phyloP scores from a whole-genome alignment of 805 yeast species.

The Ogataea parapolymorpha region DNA sequence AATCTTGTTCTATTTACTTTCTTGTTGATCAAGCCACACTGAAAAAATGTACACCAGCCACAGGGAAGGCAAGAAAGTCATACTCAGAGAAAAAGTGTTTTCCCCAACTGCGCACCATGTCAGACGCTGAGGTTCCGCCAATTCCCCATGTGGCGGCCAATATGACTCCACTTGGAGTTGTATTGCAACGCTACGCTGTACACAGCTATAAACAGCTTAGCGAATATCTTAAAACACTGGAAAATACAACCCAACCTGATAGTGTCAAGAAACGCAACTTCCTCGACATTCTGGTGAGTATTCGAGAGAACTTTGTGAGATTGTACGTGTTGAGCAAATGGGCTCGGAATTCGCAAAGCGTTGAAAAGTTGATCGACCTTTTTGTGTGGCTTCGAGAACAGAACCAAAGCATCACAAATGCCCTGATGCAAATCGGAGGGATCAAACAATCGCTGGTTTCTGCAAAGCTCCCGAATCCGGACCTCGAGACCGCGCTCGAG shows the following conservation, averaged over 20 bases:
- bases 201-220: conserved; percentile 62
- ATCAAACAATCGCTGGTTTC: conserved; percentile 70
- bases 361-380: conserved; percentile 75
- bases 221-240: conserved; percentile 57
- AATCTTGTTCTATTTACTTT: conserved; percentile 8
- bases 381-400: conserved; percentile 85
- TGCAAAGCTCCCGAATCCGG: conserved; percentile 92
- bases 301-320: conserved; percentile 82
- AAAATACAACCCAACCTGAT: conserved; percentile 51
- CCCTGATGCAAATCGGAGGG: conserved; percentile 65
- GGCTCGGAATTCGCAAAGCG: conserved; percentile 71
- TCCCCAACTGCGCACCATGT: conserved; percentile 4
- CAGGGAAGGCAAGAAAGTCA: conserved; percentile 8
- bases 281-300: conserved; percentile 60
- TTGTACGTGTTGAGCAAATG: conserved; percentile 85
- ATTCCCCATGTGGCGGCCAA: conserved; percentile 73
- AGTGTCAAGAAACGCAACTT: conserved; percentile 63
- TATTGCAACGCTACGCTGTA: conserved; percentile 56
- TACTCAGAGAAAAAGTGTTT: not conserved
- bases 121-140: conserved; percentile 20
- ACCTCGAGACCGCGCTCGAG: conserved; percentile 80
- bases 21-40: conserved; percentile 4
- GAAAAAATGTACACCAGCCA: conserved; percentile 3
- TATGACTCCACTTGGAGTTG: conserved; percentile 59
- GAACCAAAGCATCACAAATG: conserved; percentile 59